Base-by-base conservation (phyloP, 805 yeast species). In the Metschnikowia colocasiae region DNA sequence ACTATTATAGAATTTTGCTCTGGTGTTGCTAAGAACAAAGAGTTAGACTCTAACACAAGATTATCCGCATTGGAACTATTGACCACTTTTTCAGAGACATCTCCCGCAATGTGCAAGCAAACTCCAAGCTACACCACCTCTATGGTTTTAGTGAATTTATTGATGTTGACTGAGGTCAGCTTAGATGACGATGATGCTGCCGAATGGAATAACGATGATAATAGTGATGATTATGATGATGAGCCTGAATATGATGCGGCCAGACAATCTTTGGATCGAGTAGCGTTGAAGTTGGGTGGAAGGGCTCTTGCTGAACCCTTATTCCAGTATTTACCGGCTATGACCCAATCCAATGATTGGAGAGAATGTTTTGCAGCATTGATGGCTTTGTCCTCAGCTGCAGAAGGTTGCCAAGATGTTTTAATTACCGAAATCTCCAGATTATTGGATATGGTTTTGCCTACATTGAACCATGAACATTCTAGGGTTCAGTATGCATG, bases 401-500 rank as follows among this genome's bases (percentile, higher is more conserved):
- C 97, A 33, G 99, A 94, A 71, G 99, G 99, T 43, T 92, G 98
- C 68, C 78, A 88, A 41, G 97, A 91, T 55, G 89, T 86, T 12
- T 75, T 94, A 67, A 85, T 87, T 40, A 72, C 79, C 27, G 96
- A 90, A 62, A 85, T 89, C 41, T 87, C 90, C 50, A 81, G 80
- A 59, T 81, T 94, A 39, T 71, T 94, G 55, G 95, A 87, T 58
- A 76, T 92, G 81, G 83, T 94, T 29, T 64, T 89, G 56, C 97
- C 98, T 3, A 73, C 85, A n/a, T 73, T 94, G 52, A 74, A 81
- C 43, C 98, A 94, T 66, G 79, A 80, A 4, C 97, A 94, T 61
- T 84, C 96, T 56, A 82, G 99, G 64, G 99, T 94, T 45, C 98
- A 92, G 62, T 92, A 90, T 72, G 97, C 97, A 27, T 87, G 96